Conservation (phyloP, 2,329 filamentous ascomycete genomes). For the Aureobasidium lini region DNA sequence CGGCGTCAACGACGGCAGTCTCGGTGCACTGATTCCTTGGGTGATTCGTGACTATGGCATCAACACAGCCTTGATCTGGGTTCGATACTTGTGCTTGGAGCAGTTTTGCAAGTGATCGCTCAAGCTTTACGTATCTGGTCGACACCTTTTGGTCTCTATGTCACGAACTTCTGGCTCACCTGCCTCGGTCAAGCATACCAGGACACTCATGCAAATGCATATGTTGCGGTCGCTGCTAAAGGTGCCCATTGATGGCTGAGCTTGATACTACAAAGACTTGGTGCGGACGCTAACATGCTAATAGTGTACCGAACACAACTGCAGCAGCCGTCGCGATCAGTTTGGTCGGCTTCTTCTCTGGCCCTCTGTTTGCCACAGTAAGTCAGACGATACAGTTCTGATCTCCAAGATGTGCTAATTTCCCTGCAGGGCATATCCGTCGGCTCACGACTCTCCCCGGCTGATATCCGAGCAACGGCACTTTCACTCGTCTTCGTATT, state of each 20-base stretch:
- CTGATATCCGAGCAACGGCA: conserved; percentile 40
- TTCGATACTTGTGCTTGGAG: conserved; percentile 50
- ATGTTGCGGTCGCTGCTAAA: conserved; percentile 43
- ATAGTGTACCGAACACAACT: conserved; percentile 36
- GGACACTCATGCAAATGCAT: conserved; percentile 57
- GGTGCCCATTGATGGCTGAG: conserved; percentile 54
- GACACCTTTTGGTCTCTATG: conserved; percentile 47
- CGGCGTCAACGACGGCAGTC: conserved; percentile 57
- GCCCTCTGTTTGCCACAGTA: conserved; percentile 52
- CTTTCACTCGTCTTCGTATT: conserved; percentile 28
- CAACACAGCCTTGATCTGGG: conserved; percentile 49
- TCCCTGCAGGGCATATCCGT: conserved; percentile 45
- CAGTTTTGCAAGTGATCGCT: conserved; percentile 46
- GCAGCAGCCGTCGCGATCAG: conserved; percentile 48
- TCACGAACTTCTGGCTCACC: conserved; percentile 50
- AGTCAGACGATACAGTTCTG: not conserved
- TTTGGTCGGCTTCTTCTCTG: conserved; percentile 51
- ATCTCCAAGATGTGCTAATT: not conserved
- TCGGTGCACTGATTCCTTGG: conserved; percentile 57
- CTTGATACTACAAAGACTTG: not conserved
- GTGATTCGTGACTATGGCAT: conserved; percentile 51
- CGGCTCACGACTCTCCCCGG: conserved; percentile 45
- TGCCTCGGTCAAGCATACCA: conserved; percentile 56
- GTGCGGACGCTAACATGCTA: not conserved
- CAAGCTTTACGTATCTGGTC: conserved; percentile 50